Evolutionary conservation across 2,329 filamentous ascomycete species (phyloP).

Genomic region (Diaporthe vaccinii): DNA sequence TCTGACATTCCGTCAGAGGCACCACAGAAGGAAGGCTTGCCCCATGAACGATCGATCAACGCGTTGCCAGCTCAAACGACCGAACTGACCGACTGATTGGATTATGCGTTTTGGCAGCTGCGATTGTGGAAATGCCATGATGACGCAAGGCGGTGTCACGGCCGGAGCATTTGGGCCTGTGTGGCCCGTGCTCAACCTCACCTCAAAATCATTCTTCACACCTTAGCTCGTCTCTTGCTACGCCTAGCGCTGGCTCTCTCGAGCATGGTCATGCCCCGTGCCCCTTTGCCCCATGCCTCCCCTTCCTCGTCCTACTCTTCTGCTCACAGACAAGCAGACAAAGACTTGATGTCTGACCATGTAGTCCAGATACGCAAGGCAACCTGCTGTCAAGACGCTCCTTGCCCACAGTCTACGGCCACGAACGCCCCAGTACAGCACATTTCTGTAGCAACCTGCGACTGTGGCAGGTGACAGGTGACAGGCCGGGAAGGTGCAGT

Average conservation of each 20-base stretch:
- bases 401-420: neutral
- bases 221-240: neutral
- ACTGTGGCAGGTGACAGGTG: neutral
- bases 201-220: neutral
- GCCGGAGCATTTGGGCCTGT: conserved; percentile 20
- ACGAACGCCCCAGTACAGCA: neutral
- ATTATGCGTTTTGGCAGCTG: neutral
- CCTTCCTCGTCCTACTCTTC: neutral
- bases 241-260: neutral
- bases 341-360: neutral
- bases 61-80: too few species aligned
- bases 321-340: neutral
- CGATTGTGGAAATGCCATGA: conserved; percentile 27
- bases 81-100: neutral
- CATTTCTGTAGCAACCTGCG: too few species aligned
- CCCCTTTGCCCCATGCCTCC: neutral
- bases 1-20: neutral
- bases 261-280: neutral
- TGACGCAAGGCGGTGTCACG: neutral
- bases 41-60: neutral
- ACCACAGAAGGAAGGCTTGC: neutral
- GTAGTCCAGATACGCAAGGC: neutral
- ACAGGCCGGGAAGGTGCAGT: neutral
- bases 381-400: neutral
- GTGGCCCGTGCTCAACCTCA: conserved; percentile 20